Evolutionary conservation across 805 yeast genomes (phyloP), one percentile per base, ranked within the genome.

Genomic region (Lachancea mirantina): DNA sequence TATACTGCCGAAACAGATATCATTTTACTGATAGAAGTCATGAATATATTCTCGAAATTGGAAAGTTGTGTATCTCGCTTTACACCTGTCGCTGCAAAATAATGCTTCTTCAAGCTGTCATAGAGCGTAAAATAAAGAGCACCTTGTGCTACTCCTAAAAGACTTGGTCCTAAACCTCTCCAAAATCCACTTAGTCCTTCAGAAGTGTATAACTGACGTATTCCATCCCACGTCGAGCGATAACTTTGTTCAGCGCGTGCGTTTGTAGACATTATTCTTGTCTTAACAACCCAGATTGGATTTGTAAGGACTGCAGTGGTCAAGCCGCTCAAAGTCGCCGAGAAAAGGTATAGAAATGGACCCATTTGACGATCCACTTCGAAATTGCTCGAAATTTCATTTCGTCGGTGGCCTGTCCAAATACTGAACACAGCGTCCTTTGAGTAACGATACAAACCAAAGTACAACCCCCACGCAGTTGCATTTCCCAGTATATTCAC

Each of bases 251-350:
- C 36, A 10, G 48, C 36, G 8, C 24, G 23, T 15, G 38, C 31
- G 28, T 52, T 50, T 9, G 55, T 71, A 13, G 87, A 76, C 47
- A 88, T 67, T 43, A 89, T 79, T 40, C 97, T 67, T 0, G 98
- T 92, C 57, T 92, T 92, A 13, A 92, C 55, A 1, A 92, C 95
- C 98, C 98, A 89, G 8, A 89, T 71, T 1, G 98, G 98, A 51
- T 87, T 92, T 1, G 98, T 88, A 10, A 83, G 25, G 0, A 84
- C 35, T 1, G 94, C 72, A 0, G 96, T 84, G 4, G 76, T 48
- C 24, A 76, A 49, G 0, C 98, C 98, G 0, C 96, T 87, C 2
- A 67, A 42, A 29, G 76, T 68, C 2, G 87, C 82, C 29, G 79
- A 60, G 3, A 60, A 34, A 18, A 79, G 46, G 54, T 75, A 74